Conservation (phyloP, 192 early-diverging fungal genomes). For the Allomyces macrogynus region DNA sequence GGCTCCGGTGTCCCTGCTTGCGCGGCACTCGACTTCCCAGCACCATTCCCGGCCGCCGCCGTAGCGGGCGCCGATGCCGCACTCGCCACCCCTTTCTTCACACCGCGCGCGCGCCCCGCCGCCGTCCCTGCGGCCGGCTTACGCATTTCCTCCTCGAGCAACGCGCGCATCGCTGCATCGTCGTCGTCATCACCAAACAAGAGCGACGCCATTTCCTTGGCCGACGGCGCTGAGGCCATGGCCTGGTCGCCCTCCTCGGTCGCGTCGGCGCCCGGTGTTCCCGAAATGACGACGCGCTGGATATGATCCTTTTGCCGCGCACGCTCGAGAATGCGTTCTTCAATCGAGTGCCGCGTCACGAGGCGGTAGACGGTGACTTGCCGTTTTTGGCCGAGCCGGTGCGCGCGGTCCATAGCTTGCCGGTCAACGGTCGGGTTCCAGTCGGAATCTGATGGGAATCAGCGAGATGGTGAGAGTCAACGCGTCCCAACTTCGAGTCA, state of each 20-base stretch:
- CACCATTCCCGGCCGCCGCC: too few relatives aligned
- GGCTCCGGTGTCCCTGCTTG: too few relatives aligned
- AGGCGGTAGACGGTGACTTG: conserved; percentile 69
- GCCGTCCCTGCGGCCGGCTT: background rate
- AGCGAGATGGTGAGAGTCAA: too few relatives aligned
- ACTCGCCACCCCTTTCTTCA: too few relatives aligned
- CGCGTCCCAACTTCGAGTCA: too few relatives aligned
- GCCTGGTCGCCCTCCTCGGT: background rate
- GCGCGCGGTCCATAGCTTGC: conserved; percentile 67
- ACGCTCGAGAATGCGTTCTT: conserved; percentile 58
- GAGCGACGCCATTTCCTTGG: conserved; percentile 70
- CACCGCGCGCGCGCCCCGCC: too few relatives aligned
- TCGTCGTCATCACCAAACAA: conserved; percentile 51
- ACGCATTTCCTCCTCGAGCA: background rate
- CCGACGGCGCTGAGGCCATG: background rate
- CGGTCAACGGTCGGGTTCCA: conserved; percentile 63
- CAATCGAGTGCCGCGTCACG: conserved; percentile 61
- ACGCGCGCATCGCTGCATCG: background rate
- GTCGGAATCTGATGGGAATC: conserved; percentile 15
- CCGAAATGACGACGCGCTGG: conserved; percentile 80
- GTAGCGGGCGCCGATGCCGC: too few relatives aligned
- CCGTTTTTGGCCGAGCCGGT: conserved; percentile 63
- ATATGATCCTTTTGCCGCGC: conserved; percentile 83
- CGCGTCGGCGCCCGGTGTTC: conserved; percentile 33
- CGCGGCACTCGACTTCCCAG: too few relatives aligned